Conservation (phyloP, 2,329 filamentous ascomycete genomes). For the Fusarium ambrosium region DNA sequence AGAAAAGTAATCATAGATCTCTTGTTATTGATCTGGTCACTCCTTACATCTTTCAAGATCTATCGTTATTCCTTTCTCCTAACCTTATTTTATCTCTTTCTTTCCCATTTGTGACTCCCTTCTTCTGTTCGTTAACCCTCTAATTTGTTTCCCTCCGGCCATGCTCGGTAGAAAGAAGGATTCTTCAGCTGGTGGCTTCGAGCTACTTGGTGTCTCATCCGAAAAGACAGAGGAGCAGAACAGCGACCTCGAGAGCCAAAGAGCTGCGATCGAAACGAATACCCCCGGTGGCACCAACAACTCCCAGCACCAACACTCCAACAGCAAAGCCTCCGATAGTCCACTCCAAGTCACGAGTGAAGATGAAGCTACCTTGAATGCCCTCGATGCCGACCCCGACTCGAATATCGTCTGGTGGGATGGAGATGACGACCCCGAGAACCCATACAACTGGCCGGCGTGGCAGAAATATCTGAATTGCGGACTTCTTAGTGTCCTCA, state of each 20-base stretch:
- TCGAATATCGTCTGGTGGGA: neutral
- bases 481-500: neutral
- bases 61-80: neutral
- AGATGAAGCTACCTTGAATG: neutral
- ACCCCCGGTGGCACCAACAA: neutral
- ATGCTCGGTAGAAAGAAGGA: neutral
- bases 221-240: neutral
- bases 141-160: neutral
- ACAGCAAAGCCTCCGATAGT: neutral
- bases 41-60: neutral
- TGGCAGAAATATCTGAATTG: neutral
- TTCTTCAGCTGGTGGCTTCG: neutral
- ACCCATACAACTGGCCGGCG: neutral
- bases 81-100: neutral
- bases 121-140: neutral
- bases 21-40: neutral
- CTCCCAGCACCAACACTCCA: neutral
- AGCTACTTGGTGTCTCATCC: neutral
- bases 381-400: neutral
- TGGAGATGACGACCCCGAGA: neutral
- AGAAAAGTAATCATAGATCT: neutral
- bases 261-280: neutral
- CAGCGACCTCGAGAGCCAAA: neutral
- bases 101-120: neutral
- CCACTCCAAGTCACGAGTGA: neutral